These are phyloP conservation scores for Kwoniella dejecticola DNA, from an alignment of 768 basidiomycete genomes.

Conservation along the genomic window DNA sequence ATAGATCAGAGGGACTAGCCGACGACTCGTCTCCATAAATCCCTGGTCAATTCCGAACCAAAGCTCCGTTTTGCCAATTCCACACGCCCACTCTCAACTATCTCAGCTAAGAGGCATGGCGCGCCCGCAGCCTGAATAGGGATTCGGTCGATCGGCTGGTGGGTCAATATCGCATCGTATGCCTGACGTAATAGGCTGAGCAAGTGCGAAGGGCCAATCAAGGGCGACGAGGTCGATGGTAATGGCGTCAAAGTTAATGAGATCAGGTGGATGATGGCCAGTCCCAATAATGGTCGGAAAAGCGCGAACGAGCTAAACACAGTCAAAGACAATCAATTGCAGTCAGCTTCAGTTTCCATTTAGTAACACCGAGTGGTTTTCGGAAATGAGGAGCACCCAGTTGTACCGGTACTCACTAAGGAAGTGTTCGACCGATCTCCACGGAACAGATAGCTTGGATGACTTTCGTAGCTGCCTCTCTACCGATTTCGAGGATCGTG, in stretches of 20 bases:
- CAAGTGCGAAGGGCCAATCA: slow-evolving; percentile 30
- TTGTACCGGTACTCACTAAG: slow-evolving; percentile 47
- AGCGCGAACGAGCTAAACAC: slow-evolving; percentile 44
- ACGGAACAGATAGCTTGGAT: slow-evolving; percentile 51
- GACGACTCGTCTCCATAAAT: slow-evolving; percentile 40
- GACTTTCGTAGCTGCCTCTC: slow-evolving; percentile 53
- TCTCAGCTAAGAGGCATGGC: slow-evolving; percentile 36
- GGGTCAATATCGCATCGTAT: slow-evolving; percentile 39
- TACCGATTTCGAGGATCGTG: slow-evolving; percentile 41
- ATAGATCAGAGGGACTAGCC: slow-evolving; percentile 21
- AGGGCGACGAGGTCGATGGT: slow-evolving; percentile 32
- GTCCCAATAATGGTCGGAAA: slow-evolving; percentile 44
- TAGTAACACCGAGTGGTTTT: too few species aligned
- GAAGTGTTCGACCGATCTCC: slow-evolving; percentile 50
- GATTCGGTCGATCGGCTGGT: slow-evolving; percentile 34
- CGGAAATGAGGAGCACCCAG: too few species aligned
- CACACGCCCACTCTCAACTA: slow-evolving; percentile 39
- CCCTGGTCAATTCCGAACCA: slow-evolving; percentile 35
- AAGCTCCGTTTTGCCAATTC: slow-evolving; percentile 27
- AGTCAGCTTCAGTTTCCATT: too few species aligned
- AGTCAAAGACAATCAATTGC: too few species aligned
- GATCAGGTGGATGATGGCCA: slow-evolving; percentile 43
- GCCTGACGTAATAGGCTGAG: slow-evolving; percentile 41
- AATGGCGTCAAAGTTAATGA: slow-evolving; percentile 33
- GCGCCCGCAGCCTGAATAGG: neutral